Evolutionary conservation across 2,329 filamentous ascomycete genomes (phyloP), one percentile per base, ranked within the genome.

Genomic region (Trematosphaeria pertusa): DNA sequence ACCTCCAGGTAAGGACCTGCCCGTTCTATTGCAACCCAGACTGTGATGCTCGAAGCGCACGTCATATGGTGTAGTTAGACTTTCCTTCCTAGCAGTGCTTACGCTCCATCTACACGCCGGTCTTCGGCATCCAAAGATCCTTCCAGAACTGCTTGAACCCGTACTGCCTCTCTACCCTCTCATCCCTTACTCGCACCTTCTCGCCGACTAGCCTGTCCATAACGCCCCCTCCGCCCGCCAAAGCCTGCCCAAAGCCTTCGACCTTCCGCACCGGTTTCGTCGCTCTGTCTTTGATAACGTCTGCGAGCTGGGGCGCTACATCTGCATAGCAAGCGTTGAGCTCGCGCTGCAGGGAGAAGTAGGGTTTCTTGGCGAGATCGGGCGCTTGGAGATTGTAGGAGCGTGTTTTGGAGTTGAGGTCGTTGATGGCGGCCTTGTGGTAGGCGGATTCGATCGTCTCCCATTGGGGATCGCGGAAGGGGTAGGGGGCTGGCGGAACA

Each of bases 351-450:
- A 97, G 82, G 2, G 81, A 86, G 65, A 91, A 91, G 71, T 97
- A 97, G 0, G 93, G 90, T 71, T 96, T 96, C 73, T 94, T 95
- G 2, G 93, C 92, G 1, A 96, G 80, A 43, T 91, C 87, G 0
- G 94, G 94, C 0, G 94, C 93, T 85, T 96, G 93, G 3, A 97
- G 82, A 62, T 97, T 97, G 77, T 99, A 99, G 11, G 89, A 89
- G 19, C 94, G 84, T 6, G 91, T 87, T 37, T 95, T 79, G 21
- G 75, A 72, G 72, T 97, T 97, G 45, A 97, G 83, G 46, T 89
- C 85, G 36, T 82, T 81, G 55, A 99, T 82, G 4, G 89, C 84
- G 4, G 94, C 80, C 30, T 81, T 83, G 67, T 92, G 85, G 73
- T 96, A 97, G 5, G 86, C 78, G 3, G 76, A 74, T 70, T 97